Evolutionary conservation across 2,329 filamentous ascomycete species (phyloP).

Genomic region (Cryphonectria radicalis): DNA sequence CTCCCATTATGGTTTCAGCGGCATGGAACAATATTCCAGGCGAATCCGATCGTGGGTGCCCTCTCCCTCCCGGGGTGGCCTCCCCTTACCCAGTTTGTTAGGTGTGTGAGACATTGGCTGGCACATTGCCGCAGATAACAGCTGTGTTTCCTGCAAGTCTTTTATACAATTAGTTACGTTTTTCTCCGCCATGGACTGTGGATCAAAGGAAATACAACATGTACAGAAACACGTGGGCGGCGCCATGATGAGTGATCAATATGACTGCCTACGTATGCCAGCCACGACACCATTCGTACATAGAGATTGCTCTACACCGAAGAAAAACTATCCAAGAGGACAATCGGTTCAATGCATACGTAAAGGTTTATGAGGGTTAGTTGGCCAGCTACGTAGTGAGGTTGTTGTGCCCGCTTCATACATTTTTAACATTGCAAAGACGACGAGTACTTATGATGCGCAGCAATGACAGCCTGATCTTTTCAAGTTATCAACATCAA

Average conservation of each 20-base stretch:
- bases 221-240: not conserved
- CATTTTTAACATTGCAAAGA: not conserved
- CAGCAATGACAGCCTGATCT: not conserved
- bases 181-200: too few species aligned
- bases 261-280: conserved; percentile 10
- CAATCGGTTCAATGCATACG: conserved; percentile 9
- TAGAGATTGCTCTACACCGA: conserved; percentile 6
- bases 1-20: not conserved
- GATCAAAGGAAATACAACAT: not conserved
- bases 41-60: not conserved
- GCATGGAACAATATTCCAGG: not conserved
- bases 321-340: not conserved
- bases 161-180: not conserved
- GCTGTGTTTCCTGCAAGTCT: not conserved
- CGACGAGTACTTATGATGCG: not conserved
- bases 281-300: conserved; percentile 4
- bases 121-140: not conserved
- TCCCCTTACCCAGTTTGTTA: not conserved
- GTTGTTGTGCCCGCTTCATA: not conserved
- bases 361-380: not conserved
- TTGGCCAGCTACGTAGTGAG: conserved; percentile 4
- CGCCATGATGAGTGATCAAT: not conserved
- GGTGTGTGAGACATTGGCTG: not conserved
- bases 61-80: too few species aligned
- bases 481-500: too few species aligned